A percentile compares a stretch with the other conserved stretches of the same genome.
Conservation (phyloP, 352 stramenopile genomes). For the Phytophthora quininea region DNA sequence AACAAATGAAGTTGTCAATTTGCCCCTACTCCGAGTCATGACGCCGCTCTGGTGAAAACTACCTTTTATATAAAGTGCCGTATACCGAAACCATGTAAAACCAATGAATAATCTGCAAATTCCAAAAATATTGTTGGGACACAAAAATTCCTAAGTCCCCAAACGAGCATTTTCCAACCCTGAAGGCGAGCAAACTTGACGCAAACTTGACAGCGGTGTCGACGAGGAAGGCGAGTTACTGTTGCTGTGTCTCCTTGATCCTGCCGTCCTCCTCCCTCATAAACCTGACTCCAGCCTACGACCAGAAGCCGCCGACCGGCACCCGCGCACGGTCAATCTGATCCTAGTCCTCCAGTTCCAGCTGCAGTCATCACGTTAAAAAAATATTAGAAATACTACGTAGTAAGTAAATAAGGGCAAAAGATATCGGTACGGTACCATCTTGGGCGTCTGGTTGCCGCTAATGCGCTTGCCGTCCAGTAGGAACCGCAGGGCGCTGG, state of each 20-base stretch:
- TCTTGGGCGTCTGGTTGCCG: conserved; percentile 95
- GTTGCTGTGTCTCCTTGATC: conserved; percentile 6
- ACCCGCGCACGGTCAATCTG: conserved; percentile 97
- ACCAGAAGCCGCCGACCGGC: conserved; percentile 73
- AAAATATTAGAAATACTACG: neutral
- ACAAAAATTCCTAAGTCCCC: no score
- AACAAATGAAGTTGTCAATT: neutral
- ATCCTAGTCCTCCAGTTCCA: conserved; percentile 98
- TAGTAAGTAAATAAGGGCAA: neutral
- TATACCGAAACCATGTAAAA: no score
- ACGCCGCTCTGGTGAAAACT: no score
- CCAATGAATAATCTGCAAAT: no score
- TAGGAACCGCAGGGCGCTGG: conserved; percentile 93
- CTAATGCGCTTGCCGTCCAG: conserved; percentile 96
- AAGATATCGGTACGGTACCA: conserved; percentile 35
- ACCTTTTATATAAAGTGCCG: no score
- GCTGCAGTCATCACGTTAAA: conserved; percentile 13
- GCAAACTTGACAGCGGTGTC: neutral
- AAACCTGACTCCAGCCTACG: conserved; percentile 36
- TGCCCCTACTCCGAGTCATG: no score
- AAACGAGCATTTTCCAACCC: no score
- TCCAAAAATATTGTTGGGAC: no score
- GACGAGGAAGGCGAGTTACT: neutral
- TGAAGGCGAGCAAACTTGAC: no score
- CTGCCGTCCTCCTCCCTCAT: conserved; percentile 17